Evolutionary conservation across 176 grass and related monocot genomes (phyloP), one percentile per base, ranked within the genome.

Genomic region (sorghum (Sorghum bicolor)): DNA sequence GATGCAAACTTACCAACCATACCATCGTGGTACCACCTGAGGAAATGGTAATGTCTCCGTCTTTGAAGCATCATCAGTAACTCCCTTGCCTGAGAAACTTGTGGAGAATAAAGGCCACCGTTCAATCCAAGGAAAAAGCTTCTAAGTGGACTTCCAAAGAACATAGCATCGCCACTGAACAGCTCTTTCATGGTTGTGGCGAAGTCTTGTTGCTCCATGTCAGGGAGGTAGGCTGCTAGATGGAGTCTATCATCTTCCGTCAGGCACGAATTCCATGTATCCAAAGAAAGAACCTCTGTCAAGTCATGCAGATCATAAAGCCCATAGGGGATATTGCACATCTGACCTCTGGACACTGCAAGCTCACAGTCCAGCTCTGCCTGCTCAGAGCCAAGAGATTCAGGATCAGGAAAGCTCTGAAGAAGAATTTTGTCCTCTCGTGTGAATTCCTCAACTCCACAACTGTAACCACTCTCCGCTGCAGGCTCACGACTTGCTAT

Each of bases 181-280:
- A 94, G 80, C 58, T 96, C 87, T 19, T 90, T 92, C 80, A 98
- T 63, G 40, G 89, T 83, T 43, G 39, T 29, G 45, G 36, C 74
- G 28, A 92, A 95, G 75, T 90, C 88, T 12, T 87, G 50, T 26
- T 87, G 82, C 37, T 94, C 91, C 96, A 96, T 96, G 84, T 92
- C 93, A 0, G 93, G 93, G 83, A 98, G 90, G 63, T 85, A 74
- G 10, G 87, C 88, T 85, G 91, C 85, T 24, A 98, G 70, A 53
- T 8, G 40, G 64, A 94, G 85, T 86, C 93, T 92, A 77, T 96
- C 93, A 20, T 92, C 89, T 87, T 96, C 93, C 5, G 83, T 89
- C 83, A 98, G 94, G 87, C 81, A 87, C 58, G 37, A 87, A 78
- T 94, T 98, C 96, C 96, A 98, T 1, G 70, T 80, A 39, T 98